These are phyloP conservation scores for Carex cristatella DNA, from an alignment of 176 grass and related monocot species.

Conservation along the genomic window DNA sequence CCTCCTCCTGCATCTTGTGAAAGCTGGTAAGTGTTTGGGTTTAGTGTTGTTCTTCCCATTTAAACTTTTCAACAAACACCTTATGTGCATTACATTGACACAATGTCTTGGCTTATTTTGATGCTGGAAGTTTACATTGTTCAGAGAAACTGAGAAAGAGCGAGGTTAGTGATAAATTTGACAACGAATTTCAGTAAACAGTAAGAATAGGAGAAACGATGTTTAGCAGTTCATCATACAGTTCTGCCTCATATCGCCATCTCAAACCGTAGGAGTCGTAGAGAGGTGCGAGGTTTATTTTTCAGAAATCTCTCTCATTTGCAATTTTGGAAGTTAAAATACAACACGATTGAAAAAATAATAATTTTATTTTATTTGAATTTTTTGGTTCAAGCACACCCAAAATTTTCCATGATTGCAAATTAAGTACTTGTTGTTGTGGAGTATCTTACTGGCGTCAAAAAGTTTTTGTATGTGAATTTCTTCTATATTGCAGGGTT, in stretches of 20 bases:
- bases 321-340: neutral
- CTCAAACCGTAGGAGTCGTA: neutral
- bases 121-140: neutral
- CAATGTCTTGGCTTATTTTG: too few species aligned
- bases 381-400: neutral
- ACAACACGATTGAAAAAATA: neutral
- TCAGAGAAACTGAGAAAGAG: neutral
- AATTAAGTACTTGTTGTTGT: neutral
- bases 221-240: slow-evolving; percentile 13
- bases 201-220: neutral
- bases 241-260: neutral
- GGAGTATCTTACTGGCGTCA: neutral
- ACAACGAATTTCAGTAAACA: neutral
- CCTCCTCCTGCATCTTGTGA: too few species aligned
- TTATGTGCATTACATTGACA: too few species aligned
- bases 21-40: too few species aligned
- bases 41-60: too few species aligned
- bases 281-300: slow-evolving; percentile 12
- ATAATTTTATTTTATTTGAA: too few species aligned
- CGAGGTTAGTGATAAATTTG: slow-evolving; percentile 12
- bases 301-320: neutral
- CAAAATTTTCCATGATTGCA: neutral
- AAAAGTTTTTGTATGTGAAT: neutral
- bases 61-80: too few species aligned
- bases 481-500: slow-evolving; percentile 9